These are phyloP conservation scores for Stipa capillata DNA, from an alignment of 176 grass and related monocot genomes.

Conservation along the genomic window DNA sequence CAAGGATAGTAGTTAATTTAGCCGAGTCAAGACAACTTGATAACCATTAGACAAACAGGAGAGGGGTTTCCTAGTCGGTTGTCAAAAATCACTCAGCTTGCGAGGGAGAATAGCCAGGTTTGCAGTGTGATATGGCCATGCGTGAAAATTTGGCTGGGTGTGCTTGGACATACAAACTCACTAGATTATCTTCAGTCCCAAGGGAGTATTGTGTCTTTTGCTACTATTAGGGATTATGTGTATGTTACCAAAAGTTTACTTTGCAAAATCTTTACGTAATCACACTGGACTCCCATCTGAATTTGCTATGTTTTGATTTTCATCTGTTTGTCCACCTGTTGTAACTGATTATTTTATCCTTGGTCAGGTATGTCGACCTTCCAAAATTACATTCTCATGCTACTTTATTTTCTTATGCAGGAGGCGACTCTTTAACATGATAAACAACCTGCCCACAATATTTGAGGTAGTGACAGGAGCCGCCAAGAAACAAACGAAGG, in stretches of 20 bases:
- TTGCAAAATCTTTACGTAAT: background rate
- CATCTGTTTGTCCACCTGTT: background rate
- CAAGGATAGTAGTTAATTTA: background rate
- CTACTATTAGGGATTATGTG: background rate
- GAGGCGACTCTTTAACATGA: slow-evolving; percentile 88
- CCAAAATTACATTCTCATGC: background rate
- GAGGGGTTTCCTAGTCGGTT: background rate
- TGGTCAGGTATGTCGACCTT: background rate
- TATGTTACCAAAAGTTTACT: background rate
- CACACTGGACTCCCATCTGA: background rate
- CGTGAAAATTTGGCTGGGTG: background rate
- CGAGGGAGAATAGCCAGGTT: background rate
- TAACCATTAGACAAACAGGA: background rate
- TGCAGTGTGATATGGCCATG: background rate
- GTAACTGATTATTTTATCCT: background rate
- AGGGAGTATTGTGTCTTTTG: background rate
- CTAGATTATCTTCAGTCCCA: background rate
- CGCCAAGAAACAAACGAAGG: slow-evolving; percentile 63
- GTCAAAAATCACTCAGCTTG: background rate
- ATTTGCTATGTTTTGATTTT: background rate
- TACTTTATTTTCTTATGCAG: slow-evolving; percentile 32
- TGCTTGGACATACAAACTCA: background rate
- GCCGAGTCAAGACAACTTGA: background rate
- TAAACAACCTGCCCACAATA: slow-evolving; percentile 90
- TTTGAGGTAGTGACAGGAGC: slow-evolving; percentile 87